phyloP scores from a whole-genome alignment of 1,139 yeast species.

The Yamadazyma sp. region DNA sequence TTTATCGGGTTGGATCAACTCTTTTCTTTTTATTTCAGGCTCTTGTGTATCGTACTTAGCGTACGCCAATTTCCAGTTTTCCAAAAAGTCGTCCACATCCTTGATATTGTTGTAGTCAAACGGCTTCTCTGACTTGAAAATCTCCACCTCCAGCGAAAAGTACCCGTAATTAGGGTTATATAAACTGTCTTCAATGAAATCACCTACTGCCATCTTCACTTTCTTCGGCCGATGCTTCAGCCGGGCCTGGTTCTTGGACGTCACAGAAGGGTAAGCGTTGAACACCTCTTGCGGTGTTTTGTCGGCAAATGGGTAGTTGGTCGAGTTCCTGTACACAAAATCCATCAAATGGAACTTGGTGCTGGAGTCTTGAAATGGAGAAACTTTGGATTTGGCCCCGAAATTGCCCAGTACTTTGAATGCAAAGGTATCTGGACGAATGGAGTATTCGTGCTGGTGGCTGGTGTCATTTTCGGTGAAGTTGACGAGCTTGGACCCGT shows the following conservation, averaged over 20 bases:
- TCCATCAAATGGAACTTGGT: constrained; percentile 32
- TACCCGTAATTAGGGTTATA: constrained; percentile 84
- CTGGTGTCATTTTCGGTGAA: constrained; percentile 23
- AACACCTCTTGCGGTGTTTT: constrained; percentile 43
- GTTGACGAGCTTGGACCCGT: constrained; percentile 11
- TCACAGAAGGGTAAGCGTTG: constrained; percentile 39
- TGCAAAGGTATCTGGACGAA: constrained; percentile 49
- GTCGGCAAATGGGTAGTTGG: constrained; percentile 45
- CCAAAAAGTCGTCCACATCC: constrained; percentile 71
- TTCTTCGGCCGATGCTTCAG: constrained; percentile 54
- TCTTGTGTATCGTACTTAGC: constrained; percentile 45
- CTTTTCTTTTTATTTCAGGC: constrained; percentile 17
- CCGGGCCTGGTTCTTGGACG: constrained; percentile 46
- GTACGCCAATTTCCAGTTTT: constrained; percentile 69
- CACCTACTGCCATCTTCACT: constrained; percentile 70
- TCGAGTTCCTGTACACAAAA: constrained; percentile 40
- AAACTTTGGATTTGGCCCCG: constrained; percentile 6
- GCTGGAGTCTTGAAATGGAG: constrained; percentile 29
- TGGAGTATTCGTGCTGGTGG: constrained; percentile 46
- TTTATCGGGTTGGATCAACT: constrained; percentile 15
- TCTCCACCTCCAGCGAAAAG: constrained; percentile 74
- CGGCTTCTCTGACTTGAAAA: constrained; percentile 64
- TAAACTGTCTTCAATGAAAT: constrained; percentile 81
- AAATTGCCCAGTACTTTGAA: constrained; percentile 33
- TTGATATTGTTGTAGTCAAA: constrained; percentile 58